phyloP scores from a whole-genome alignment of 345 rosid genomes.

The Gossypium ekmanianum region DNA sequence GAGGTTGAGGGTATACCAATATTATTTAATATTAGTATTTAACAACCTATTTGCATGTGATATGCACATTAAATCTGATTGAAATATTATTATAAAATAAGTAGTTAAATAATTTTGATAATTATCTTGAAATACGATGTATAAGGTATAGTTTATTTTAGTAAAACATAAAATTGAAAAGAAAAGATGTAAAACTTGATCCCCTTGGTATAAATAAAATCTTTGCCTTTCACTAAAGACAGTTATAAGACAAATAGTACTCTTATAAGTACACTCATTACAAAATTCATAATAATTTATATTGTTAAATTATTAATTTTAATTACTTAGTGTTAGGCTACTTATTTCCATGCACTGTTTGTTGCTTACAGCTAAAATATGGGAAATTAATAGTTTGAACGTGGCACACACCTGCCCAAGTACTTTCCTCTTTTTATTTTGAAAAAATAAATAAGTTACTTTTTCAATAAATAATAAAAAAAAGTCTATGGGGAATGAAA shows the following conservation, averaged over 20 bases:
- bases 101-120: not conserved
- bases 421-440: no score
- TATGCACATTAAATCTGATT: no score
- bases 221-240: not conserved
- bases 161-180: not conserved
- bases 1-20: no score
- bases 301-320: not conserved
- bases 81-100: not conserved
- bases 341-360: not conserved
- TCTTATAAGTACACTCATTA: not conserved
- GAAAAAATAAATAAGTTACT: no score
- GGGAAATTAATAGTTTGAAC: not conserved
- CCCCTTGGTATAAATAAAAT: not conserved
- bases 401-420: not conserved
- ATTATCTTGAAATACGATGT: not conserved
- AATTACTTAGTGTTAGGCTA: not conserved
- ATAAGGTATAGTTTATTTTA: not conserved
- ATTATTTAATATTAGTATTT: no score
- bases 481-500: no score
- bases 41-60: no score
- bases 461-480: no score
- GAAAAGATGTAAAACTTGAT: not conserved
- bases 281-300: not conserved
- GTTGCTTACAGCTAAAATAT: not conserved
- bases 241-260: not conserved